These are phyloP conservation scores for Rhodotorula sp. DNA, from an alignment of 1,284 basidiomycete genomes.

Conservation along the genomic window DNA sequence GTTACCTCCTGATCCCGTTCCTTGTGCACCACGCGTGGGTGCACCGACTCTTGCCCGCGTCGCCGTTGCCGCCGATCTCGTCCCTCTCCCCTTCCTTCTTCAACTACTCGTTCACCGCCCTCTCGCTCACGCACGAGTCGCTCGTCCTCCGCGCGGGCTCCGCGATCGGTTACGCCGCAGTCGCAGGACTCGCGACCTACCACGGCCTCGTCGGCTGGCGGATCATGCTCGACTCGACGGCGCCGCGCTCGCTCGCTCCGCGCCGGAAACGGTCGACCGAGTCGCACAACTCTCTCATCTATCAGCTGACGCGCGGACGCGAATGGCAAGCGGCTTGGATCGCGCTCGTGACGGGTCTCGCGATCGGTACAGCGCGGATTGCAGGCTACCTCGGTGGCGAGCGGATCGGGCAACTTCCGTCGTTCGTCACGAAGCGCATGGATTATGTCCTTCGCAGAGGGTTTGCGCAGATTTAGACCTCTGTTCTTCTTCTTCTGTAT, in stretches of 20 bases:
- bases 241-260: slow-evolving; percentile 26
- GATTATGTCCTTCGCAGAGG: slow-evolving; percentile 22
- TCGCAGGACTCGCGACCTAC: slow-evolving; percentile 32
- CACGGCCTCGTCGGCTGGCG: slow-evolving; percentile 40
- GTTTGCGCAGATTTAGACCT: neutral
- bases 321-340: slow-evolving; percentile 33
- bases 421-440: slow-evolving; percentile 26
- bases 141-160: slow-evolving; percentile 16
- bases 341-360: slow-evolving; percentile 10
- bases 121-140: slow-evolving; percentile 31
- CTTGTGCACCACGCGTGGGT: slow-evolving; percentile 35
- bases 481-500: neutral
- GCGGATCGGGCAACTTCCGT: slow-evolving; percentile 10
- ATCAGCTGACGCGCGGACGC: slow-evolving; percentile 3
- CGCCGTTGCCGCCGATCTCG: slow-evolving; percentile 24
- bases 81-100: slow-evolving; percentile 42
- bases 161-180: slow-evolving; percentile 26
- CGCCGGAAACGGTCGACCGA: slow-evolving; percentile 7
- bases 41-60: slow-evolving; percentile 41
- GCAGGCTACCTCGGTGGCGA: slow-evolving; percentile 23
- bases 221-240: slow-evolving; percentile 20
- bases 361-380: slow-evolving; percentile 30
- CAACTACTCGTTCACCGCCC: slow-evolving; percentile 40
- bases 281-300: neutral
- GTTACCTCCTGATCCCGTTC: slow-evolving; percentile 42